phyloP scores from a whole-genome alignment of 2,329 filamentous ascomycete species.

The Coleophoma eucalyptorum region DNA sequence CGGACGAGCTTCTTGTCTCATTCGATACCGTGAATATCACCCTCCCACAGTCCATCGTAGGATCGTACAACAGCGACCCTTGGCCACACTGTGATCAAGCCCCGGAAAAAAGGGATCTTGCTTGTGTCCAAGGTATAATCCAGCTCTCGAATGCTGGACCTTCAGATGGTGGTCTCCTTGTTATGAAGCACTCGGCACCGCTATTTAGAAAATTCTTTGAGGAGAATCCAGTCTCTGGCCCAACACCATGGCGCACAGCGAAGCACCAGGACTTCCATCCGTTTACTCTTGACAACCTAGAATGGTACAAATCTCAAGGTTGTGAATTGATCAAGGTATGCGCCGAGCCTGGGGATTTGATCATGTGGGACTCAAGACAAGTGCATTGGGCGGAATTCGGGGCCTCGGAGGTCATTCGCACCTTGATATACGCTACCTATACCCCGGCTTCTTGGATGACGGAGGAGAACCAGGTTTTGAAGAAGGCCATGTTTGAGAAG shows the following conservation, averaged over 20 bases:
- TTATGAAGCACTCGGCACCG: constrained; percentile 23
- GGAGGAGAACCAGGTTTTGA: constrained; percentile 2
- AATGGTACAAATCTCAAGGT: constrained; percentile 35
- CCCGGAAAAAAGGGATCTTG: constrained; percentile 31
- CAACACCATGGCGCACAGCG: not conserved
- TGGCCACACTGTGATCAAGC: constrained; percentile 36
- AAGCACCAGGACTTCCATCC: constrained; percentile 5
- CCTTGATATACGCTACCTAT: constrained; percentile 6
- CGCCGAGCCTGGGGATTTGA: constrained; percentile 35
- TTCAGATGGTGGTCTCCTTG: constrained; percentile 27
- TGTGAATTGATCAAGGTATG: constrained; percentile 34
- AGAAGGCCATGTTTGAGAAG: constrained; percentile 6
- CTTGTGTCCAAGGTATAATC: constrained; percentile 39
- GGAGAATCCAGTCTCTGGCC: not conserved
- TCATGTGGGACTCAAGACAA: constrained; percentile 40
- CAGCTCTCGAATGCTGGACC: constrained; percentile 30
- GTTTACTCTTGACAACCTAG: constrained; percentile 28
- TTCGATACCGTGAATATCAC: constrained; percentile 40
- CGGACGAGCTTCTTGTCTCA: constrained; percentile 37
- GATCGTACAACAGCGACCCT: constrained; percentile 8
- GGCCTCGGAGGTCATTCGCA: constrained; percentile 25
- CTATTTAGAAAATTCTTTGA: constrained; percentile 23
- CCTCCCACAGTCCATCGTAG: constrained; percentile 15
- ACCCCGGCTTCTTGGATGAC: constrained; percentile 3
- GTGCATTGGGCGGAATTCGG: constrained; percentile 38